These are phyloP conservation scores for Conticribra weissflogii DNA, from an alignment of 108 stramenopile species.

Conservation along the genomic window DNA sequence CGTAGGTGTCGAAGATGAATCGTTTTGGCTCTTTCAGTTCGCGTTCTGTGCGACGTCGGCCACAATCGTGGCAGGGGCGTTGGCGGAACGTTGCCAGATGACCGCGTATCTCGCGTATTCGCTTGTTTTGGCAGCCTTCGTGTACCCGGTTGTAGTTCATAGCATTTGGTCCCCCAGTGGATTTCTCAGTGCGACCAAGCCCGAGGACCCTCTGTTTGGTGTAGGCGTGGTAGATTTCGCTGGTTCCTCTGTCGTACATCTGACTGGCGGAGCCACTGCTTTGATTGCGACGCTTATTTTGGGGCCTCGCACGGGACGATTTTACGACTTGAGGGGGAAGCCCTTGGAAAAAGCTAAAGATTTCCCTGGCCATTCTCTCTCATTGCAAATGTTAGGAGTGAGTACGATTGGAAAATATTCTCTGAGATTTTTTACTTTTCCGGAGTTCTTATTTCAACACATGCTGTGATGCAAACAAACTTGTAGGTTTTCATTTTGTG, in stretches of 20 bases:
- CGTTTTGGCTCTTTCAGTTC: conserved; percentile 87
- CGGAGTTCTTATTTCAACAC: background rate
- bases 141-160: conserved; percentile 71
- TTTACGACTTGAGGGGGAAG: conserved; percentile 80
- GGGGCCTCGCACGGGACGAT: conserved; percentile 87
- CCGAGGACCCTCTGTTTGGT: conserved; percentile 57
- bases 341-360: conserved; percentile 60
- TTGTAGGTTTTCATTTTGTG: conserved; percentile 82
- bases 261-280: conserved; percentile 90
- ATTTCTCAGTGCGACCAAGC: conserved; percentile 52
- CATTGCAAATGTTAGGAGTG: conserved; percentile 65
- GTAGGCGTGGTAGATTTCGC: conserved; percentile 92
- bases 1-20: conserved; percentile 34
- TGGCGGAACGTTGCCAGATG: conserved; percentile 91
- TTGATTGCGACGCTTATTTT: conserved; percentile 83
- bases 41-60: conserved; percentile 84
- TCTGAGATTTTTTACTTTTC: conserved; percentile 23
- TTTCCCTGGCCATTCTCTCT: conserved; percentile 74
- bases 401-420: conserved; percentile 23
- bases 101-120: conserved; percentile 63
- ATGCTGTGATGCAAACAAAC: background rate
- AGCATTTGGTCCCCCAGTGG: conserved; percentile 55
- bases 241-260: conserved; percentile 95
- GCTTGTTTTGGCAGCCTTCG: conserved; percentile 56
- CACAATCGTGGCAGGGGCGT: conserved; percentile 91